Conservation (phyloP, 495 filamentous ascomycete species). For the Penicillium subrubescens region DNA sequence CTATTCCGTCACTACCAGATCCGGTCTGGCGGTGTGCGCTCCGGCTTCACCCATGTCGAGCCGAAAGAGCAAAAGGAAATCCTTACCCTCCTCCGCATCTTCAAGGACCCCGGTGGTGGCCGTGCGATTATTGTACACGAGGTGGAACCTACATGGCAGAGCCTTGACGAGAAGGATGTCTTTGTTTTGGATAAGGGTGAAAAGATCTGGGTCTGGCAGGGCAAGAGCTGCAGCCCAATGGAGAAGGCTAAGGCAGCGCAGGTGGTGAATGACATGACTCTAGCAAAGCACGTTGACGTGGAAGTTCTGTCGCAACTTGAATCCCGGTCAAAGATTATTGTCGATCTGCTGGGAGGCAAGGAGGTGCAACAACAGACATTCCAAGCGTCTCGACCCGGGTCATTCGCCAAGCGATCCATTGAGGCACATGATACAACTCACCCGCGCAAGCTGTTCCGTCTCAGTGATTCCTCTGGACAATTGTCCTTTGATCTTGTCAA, state of each 20-base stretch:
- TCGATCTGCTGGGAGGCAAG: conserved; percentile 57
- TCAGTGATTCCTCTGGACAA: conserved; percentile 57
- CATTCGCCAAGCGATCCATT: conserved; percentile 23
- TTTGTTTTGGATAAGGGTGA: conserved; percentile 60
- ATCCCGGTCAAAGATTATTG: conserved; percentile 50
- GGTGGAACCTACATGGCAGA: conserved; percentile 61
- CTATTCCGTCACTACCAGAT: conserved; percentile 59
- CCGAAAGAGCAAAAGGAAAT: conserved; percentile 42
- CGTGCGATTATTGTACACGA: conserved; percentile 59
- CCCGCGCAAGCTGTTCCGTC: conserved; percentile 52
- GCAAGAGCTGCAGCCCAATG: conserved; percentile 62
- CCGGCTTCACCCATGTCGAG: conserved; percentile 62
- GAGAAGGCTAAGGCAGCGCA: conserved; percentile 66
- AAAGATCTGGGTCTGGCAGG: conserved; percentile 69
- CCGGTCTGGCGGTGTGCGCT: conserved; percentile 57
- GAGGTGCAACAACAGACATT: conserved; percentile 38
- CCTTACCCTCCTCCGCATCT: conserved; percentile 55
- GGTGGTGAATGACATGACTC: conserved; percentile 62
- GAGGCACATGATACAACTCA: conserved; percentile 15
- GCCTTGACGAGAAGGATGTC: conserved; percentile 62
- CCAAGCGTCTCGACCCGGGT: conserved; percentile 41
- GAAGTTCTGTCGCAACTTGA: conserved; percentile 63
- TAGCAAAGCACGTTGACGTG: conserved; percentile 61
- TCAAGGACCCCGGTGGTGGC: conserved; percentile 52
- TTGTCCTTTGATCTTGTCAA: conserved; percentile 56